Conservation (phyloP, 768 basidiomycete species). For the Xerocomus spinulosus region DNA sequence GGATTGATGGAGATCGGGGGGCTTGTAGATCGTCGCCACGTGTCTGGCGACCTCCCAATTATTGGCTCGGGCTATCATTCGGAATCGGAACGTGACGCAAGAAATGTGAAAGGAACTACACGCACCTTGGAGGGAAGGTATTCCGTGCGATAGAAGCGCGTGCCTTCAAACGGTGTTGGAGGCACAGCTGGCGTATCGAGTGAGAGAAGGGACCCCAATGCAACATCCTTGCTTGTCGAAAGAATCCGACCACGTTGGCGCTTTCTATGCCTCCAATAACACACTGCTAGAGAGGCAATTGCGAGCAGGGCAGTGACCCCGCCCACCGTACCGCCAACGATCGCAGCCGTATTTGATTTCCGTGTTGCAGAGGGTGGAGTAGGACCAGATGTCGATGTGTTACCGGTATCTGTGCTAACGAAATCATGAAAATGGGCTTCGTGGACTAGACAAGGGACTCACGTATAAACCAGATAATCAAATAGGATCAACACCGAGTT, state of each 20-base stretch:
- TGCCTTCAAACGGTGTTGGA: no score
- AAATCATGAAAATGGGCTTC: not conserved
- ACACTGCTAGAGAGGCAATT: not conserved
- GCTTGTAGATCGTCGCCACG: not conserved
- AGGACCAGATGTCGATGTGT: not conserved
- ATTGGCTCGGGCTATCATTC: no score
- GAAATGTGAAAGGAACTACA: no score
- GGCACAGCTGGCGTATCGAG: no score
- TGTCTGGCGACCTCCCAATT: no score
- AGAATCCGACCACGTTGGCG: not conserved
- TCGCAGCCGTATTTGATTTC: not conserved
- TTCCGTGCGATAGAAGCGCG: no score
- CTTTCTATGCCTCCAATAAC: not conserved
- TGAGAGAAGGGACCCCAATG: not conserved
- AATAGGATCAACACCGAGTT: constrained; percentile 8
- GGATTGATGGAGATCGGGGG: not conserved
- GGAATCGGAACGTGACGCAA: no score
- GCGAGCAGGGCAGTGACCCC: not conserved
- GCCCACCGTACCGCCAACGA: constrained; percentile 7
- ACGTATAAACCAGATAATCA: constrained; percentile 20
- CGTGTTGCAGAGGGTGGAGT: not conserved
- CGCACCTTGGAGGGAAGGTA: no score
- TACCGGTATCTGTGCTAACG: constrained; percentile 1
- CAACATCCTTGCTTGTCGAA: not conserved
- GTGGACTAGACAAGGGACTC: not conserved